Percentiles rank a stretch among this genome's conserved stretches.
phyloP scores from a whole-genome alignment of 164 flowering plant genomes.

The Magnolia officinalis region DNA sequence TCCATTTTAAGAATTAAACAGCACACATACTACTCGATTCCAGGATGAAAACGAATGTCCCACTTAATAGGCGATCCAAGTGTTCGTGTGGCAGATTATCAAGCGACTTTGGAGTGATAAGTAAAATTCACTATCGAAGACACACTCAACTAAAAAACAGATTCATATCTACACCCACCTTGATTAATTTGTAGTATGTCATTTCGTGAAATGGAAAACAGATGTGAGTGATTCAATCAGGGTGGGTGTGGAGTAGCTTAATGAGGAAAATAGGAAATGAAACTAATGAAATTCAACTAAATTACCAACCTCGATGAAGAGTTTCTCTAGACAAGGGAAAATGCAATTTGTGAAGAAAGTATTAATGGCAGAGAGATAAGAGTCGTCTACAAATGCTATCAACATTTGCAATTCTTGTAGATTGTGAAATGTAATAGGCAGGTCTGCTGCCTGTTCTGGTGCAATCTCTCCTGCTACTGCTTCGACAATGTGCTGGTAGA shows the following conservation, averaged over 20 bases:
- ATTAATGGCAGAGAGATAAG: not conserved
- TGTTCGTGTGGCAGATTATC: too few relatives aligned
- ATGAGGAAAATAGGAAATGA: not conserved
- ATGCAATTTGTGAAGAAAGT: conserved; percentile 6
- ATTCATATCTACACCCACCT: too few relatives aligned
- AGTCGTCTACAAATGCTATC: not conserved
- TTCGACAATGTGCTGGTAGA: not conserved
- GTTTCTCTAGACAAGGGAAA: conserved; percentile 7
- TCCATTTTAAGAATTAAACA: too few relatives aligned
- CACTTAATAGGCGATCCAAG: too few relatives aligned
- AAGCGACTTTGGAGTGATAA: too few relatives aligned
- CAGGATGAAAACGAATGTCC: too few relatives aligned
- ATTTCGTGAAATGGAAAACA: too few relatives aligned
- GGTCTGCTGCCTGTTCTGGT: not conserved
- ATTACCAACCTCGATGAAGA: conserved; percentile 14
- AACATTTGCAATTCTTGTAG: conserved; percentile 14
- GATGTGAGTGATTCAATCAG: too few relatives aligned
- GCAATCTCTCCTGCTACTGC: not conserved
- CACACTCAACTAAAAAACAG: too few relatives aligned
- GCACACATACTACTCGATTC: too few relatives aligned
- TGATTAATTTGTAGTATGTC: too few relatives aligned
- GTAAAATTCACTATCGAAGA: too few relatives aligned
- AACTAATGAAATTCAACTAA: not conserved
- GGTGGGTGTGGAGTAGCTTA: not conserved
- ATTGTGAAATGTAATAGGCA: conserved; percentile 9